These are phyloP conservation scores for Auxenochlorella protothecoides DNA, from an alignment of 139 green algal species.

Conservation along the genomic window DNA sequence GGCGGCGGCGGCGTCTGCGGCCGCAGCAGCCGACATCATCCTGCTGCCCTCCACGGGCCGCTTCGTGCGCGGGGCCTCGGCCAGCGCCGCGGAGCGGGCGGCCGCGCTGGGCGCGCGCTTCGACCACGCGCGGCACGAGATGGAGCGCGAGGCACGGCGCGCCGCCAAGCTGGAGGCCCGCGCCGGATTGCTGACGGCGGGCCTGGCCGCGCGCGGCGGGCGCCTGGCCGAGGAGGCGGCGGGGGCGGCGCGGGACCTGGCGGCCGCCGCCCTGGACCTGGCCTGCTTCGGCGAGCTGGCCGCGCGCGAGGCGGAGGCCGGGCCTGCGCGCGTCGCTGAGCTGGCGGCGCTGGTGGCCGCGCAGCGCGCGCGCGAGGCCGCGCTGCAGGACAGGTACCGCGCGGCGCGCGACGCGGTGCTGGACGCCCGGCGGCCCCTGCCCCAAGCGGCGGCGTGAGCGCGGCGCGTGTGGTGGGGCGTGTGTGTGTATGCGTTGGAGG, in stretches of 20 bases:
- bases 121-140: slow-evolving; percentile 45
- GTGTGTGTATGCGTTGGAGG: too few relatives aligned
- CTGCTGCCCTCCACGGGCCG: slow-evolving; percentile 42
- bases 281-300: slow-evolving; percentile 19
- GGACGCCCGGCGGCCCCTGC: too few relatives aligned
- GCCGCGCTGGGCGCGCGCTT: slow-evolving; percentile 46
- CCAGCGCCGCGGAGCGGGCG: slow-evolving; percentile 40
- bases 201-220: slow-evolving; percentile 45
- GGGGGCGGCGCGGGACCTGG: slow-evolving; percentile 16
- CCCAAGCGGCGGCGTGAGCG: too few relatives aligned
- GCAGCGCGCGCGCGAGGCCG: slow-evolving; percentile 42
- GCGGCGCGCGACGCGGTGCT: too few relatives aligned
- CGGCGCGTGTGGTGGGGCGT: too few relatives aligned
- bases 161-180: slow-evolving; percentile 71
- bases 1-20: too few relatives aligned
- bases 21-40: slow-evolving; percentile 43
- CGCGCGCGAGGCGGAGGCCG: slow-evolving; percentile 18
- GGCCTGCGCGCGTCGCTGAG: not conserved
- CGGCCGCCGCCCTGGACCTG: slow-evolving; percentile 1
- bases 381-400: slow-evolving; percentile 54
- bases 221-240: slow-evolving; percentile 23
- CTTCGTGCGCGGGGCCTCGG: slow-evolving; percentile 38
- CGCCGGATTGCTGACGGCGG: slow-evolving; percentile 27
- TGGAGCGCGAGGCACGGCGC: slow-evolving; percentile 59
- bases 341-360: slow-evolving; percentile 31